Base-by-base conservation (phyloP, 129 eudicot genomes). In the Flaveria ramosissima region DNA sequence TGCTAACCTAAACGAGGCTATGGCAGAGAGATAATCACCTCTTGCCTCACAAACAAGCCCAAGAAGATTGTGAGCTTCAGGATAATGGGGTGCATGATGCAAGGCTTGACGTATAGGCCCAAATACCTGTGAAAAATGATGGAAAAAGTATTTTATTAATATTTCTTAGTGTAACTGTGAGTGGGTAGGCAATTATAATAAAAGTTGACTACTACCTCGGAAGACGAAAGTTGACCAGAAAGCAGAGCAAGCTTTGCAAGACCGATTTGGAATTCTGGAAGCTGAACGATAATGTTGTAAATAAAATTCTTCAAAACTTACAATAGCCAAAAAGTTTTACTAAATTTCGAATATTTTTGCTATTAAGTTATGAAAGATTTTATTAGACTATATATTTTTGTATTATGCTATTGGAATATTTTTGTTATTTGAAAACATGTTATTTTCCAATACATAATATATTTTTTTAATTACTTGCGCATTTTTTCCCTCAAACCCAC, bases 181-280 rank as follows among this genome's bases (percentile, higher is more conserved):
- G 52, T 30, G 16, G 61, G 70, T 13, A 61, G 6, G 16, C 23
- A 26, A 46, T 36, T 39, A 64, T 53, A 78, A 68, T n/a, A 26
- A 66, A 10, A 36, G 63, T 15, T 14, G 74, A 7, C 41, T 66
- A 50, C 41, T 93, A 94, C 98, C 98, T 89, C 90, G 16, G 96
- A 82, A 63, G 96, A 91, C 66, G 89, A 79, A 82, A 94, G 83
- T 81, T 84, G 84, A 81, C 93, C 86, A 75, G 96, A 91, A 71
- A 70, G 83, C 77, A 87, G 52, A 36, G 98, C 96, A 79, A 91
- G 97, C 77, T 87, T 89, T 62, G 96, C 97, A 78, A 94, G 97
- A 70, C 97, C 98, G 79, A 87, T 87, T 73, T 94, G 98, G 78
- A 89, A 91, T 79, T 89, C 97, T 71, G 98, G 93, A 86, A 94